phyloP scores from a whole-genome alignment of 352 stramenopile species.

The Phytophthora citricola region DNA sequence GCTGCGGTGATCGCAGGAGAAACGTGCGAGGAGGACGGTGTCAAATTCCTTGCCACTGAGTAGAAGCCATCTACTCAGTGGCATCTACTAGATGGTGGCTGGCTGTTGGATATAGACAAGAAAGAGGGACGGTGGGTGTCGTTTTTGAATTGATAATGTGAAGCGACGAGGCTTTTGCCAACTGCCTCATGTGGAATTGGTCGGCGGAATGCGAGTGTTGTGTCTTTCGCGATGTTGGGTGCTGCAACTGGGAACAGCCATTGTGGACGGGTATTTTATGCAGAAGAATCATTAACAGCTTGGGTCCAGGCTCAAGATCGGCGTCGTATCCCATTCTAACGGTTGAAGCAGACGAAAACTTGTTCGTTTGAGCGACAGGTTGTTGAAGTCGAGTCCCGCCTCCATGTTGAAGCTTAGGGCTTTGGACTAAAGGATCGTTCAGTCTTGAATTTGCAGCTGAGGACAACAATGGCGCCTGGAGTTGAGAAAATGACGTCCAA shows the following conservation, averaged over 20 bases:
- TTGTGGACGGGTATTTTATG: background rate
- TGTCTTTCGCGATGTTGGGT: no score
- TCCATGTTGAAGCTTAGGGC: constrained; percentile 12
- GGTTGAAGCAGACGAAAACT: background rate
- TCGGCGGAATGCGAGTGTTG: background rate
- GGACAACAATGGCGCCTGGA: constrained; percentile 26
- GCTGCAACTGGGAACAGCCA: no score
- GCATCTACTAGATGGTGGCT: background rate
- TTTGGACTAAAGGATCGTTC: background rate
- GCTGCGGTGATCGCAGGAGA: constrained; percentile 80
- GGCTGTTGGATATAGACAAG: constrained; percentile 9
- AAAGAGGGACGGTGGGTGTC: constrained; percentile 16
- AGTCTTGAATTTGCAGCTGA: constrained; percentile 15
- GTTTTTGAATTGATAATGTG: constrained; percentile 27
- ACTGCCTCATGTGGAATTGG: background rate
- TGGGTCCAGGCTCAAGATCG: background rate
- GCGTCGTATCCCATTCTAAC: constrained; percentile 3
- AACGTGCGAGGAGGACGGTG: constrained; percentile 85
- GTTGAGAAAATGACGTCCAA: constrained; percentile 19
- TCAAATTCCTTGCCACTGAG: constrained; percentile 84
- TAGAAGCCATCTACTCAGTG: constrained; percentile 19
- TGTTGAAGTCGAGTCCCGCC: background rate
- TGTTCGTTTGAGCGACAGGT: background rate
- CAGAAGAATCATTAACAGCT: background rate
- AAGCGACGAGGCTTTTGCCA: constrained; percentile 17